Percentiles rank a stretch among this genome's conserved stretches.
Conservation (phyloP, 2,329 filamentous ascomycete species). For the Didymellaceae sp. region DNA sequence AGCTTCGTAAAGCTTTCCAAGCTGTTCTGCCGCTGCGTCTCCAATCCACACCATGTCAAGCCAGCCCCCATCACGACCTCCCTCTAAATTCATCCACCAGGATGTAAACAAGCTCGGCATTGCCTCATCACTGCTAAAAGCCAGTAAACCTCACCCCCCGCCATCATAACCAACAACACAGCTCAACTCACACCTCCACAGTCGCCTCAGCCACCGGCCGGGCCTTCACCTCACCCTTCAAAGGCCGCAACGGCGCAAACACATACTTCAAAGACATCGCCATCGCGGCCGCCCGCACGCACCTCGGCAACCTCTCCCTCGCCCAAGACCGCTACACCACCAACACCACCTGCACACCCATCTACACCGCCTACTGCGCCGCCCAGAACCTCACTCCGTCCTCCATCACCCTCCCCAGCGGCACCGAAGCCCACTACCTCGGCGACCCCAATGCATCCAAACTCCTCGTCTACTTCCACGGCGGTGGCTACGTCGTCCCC, state of each 20-base stretch:
- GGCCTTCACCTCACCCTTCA: conserved; percentile 46
- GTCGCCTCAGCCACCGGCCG: conserved; percentile 45
- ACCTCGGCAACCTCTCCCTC: conserved; percentile 38
- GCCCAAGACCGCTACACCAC: conserved; percentile 46
- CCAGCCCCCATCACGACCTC: too few species aligned
- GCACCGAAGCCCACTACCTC: conserved; percentile 56
- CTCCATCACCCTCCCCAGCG: conserved; percentile 48
- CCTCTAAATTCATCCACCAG: conserved; percentile 21
- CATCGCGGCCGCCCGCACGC: conserved; percentile 39
- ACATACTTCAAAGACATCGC: conserved; percentile 48
- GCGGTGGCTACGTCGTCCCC: conserved; percentile 63
- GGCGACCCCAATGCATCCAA: conserved; percentile 49
- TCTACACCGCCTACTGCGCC: conserved; percentile 47
- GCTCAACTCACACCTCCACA: conserved; percentile 1
- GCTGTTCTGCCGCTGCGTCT: too few species aligned
- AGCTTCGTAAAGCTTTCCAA: background rate
- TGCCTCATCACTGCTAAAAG: conserved; percentile 38
- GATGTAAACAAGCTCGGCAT: conserved; percentile 43
- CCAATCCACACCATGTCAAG: too few species aligned
- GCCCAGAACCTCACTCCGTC: conserved; percentile 47
- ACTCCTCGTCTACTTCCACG: conserved; percentile 57
- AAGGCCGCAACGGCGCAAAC: conserved; percentile 42
- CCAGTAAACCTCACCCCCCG: conserved; percentile 28
- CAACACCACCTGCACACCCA: conserved; percentile 27
- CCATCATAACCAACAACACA: too few species aligned